phyloP scores from a whole-genome alignment of 73 alveolate genomes.

The Blepharisma japonicum region DNA sequence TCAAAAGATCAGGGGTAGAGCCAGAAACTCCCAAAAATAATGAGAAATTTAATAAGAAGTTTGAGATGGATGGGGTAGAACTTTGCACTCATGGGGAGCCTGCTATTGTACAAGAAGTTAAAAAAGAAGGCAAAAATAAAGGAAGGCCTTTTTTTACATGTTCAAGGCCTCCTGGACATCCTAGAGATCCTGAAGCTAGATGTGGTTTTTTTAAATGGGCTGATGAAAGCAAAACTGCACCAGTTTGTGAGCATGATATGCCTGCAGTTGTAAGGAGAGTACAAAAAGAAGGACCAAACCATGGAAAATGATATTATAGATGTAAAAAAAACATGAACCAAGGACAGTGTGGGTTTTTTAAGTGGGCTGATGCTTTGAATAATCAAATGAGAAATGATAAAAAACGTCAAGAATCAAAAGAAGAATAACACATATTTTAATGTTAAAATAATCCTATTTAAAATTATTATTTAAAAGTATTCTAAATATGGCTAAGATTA shows the following conservation, averaged over 20 bases:
- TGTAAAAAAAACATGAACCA: conserved; percentile 19
- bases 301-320: conserved; percentile 25
- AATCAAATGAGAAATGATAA: background rate
- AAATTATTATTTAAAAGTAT: no score
- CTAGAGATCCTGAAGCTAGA: conserved; percentile 17
- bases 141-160: conserved; percentile 29
- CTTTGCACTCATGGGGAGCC: conserved; percentile 20
- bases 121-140: conserved; percentile 23
- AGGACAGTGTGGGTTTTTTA: conserved; percentile 10
- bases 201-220: conserved; percentile 32
- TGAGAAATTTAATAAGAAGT: no score
- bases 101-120: background rate
- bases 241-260: conserved; percentile 11
- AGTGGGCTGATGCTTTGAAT: conserved; percentile 31
- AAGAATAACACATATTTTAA: no score
- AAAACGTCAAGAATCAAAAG: no score
- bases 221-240: background rate
- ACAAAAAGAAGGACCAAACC: conserved; percentile 1
- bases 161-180: conserved; percentile 17
- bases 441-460: no score
- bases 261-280: background rate
- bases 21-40: no score
- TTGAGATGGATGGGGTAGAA: no score
- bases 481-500: no score
- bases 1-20: no score